Evolutionary conservation across 2,329 filamentous ascomycete genomes (phyloP), one percentile per base, ranked within the genome.

Genomic region (Acrocalymma vagum): DNA sequence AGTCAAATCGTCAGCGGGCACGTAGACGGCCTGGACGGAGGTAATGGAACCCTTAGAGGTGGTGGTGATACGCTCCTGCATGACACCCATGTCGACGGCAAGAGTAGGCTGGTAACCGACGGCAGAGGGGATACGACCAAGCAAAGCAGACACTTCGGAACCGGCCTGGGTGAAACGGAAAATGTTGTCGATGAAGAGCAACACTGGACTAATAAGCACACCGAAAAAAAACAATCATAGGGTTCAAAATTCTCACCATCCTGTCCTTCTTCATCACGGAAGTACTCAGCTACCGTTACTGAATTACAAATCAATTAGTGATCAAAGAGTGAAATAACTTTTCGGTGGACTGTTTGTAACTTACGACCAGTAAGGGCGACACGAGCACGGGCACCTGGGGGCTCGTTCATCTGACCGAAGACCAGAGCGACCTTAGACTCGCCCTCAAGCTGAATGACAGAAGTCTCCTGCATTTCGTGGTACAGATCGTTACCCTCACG

Each of bases 401-500:
- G 94, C 83, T 99, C 94, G 86, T 99, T 99, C 94, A 99, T 99
- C 84, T 99, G 94, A 84, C 94, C 94, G 81, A 99, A 99, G 64
- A 99, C 94, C 64, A 99, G 82, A 57, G 94, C 90, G 82, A 97
- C 94, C 88, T 99, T 99, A 77, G 94, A 97, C 71, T 96, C 93
- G 78, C 94, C 94, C 60, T 99, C 94, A 62, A 99, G 90, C 79
- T 99, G 86, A 79, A 99, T 99, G 84, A 99, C 94, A 72, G 89
- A 90, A 64, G 94, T 99, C 82, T 99, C 93, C 84, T 97, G 94
- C 94, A 99, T 99, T 86, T 99, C 94, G 82, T 99, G 93, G 88
- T 99, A 99, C 84, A 99, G 79, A 87, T 99, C 94, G 86, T 99
- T 99, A 85, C 94, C 94, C 87, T 99, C 94, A 90, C 94, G 94